These are phyloP conservation scores for Boletus tomentosulus DNA, from an alignment of 768 basidiomycete species.

Conservation along the genomic window DNA sequence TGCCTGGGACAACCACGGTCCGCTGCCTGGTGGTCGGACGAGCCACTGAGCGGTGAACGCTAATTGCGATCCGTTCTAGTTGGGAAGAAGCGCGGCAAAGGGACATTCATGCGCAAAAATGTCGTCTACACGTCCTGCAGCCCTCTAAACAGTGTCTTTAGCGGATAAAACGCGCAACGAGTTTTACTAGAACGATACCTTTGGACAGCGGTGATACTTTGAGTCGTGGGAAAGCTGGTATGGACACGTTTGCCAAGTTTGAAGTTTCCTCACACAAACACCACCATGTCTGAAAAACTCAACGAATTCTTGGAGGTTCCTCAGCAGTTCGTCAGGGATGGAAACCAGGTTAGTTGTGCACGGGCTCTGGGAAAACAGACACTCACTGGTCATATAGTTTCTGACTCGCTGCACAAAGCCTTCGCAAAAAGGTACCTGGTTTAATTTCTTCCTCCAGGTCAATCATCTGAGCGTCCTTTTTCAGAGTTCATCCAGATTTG, in stretches of 20 bases:
- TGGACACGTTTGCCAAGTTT: constrained; percentile 28
- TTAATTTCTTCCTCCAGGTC: not conserved
- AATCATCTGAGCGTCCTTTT: constrained; percentile 3
- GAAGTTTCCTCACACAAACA: constrained; percentile 13
- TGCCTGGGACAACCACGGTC: constrained; percentile 6
- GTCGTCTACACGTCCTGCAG: constrained; percentile 13
- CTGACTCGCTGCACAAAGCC: constrained; percentile 97
- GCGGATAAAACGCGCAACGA: not conserved
- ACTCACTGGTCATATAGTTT: constrained; percentile 54
- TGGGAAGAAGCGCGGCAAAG: constrained; percentile 36
- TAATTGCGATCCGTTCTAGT: constrained; percentile 26
- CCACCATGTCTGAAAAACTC: constrained; percentile 83
- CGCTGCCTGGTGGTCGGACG: constrained; percentile 10
- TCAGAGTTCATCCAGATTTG: constrained; percentile 93
- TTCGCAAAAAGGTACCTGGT: constrained; percentile 74
- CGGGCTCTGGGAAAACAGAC: not conserved
- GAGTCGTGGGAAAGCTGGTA: constrained; percentile 28
- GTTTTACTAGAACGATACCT: constrained; percentile 14
- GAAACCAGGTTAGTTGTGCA: constrained; percentile 68
- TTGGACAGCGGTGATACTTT: not conserved
- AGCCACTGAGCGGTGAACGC: constrained; percentile 21
- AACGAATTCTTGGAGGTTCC: constrained; percentile 89
- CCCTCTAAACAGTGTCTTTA: constrained; percentile 8
- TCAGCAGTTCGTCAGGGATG: constrained; percentile 88
- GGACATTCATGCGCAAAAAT: constrained; percentile 58